Conservation (phyloP, 306 rosid genomes). For the Amphicarpaea edgeworthii region DNA sequence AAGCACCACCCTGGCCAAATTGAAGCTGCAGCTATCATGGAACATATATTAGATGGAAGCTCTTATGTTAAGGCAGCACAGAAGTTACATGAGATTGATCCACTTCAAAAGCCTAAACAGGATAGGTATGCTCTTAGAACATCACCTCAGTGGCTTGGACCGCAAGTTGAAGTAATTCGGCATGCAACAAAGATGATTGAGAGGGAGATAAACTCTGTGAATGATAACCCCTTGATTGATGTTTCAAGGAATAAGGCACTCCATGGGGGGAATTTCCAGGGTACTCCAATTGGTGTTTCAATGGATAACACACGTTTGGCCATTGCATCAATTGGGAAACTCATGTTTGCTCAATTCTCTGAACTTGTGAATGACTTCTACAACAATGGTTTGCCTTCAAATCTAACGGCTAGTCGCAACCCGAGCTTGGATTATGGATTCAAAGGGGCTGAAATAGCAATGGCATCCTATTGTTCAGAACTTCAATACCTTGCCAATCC, state of each 20-base stretch:
- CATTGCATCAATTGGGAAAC: slow-evolving; percentile 82
- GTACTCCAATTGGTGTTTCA: slow-evolving; percentile 94
- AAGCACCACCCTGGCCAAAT: slow-evolving; percentile 98
- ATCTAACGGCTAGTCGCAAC: slow-evolving; percentile 68
- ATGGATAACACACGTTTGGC: slow-evolving; percentile 94
- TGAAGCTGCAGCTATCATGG: slow-evolving; percentile 98
- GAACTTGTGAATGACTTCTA: slow-evolving; percentile 93
- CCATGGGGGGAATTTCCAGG: slow-evolving; percentile 95
- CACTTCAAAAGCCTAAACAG: slow-evolving; percentile 93
- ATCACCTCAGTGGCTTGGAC: slow-evolving; percentile 97
- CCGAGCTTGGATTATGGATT: slow-evolving; percentile 95
- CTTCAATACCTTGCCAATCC: slow-evolving; percentile 92
- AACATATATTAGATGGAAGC: slow-evolving; percentile 89
- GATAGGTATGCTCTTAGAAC: slow-evolving; percentile 91
- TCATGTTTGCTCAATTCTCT: slow-evolving; percentile 90
- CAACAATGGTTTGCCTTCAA: slow-evolving; percentile 92
- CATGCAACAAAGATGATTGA: slow-evolving; percentile 86
- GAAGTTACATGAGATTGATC: slow-evolving; percentile 73
- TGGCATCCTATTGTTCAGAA: slow-evolving; percentile 97
- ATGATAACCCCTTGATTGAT: slow-evolving; percentile 91
- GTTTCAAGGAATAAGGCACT: slow-evolving; percentile 89
- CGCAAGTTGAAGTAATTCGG: slow-evolving; percentile 86
- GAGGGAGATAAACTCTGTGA: slow-evolving; percentile 91
- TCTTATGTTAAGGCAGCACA: slow-evolving; percentile 74
- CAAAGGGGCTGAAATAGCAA: slow-evolving; percentile 92